Conservation (phyloP, 2,329 filamentous ascomycete species). For the Phyllachora maydis region DNA sequence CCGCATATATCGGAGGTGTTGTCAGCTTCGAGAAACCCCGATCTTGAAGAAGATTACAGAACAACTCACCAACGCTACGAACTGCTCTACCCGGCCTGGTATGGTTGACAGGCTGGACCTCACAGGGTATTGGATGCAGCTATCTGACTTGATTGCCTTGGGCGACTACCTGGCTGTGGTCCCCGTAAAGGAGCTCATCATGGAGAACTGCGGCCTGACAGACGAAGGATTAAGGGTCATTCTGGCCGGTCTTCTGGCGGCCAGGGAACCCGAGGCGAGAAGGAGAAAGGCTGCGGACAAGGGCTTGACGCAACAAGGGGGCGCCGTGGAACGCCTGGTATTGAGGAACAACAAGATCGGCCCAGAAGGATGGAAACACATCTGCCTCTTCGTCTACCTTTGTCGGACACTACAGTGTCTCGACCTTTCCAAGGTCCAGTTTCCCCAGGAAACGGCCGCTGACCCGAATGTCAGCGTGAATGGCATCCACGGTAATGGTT, state of each 20-base stretch:
- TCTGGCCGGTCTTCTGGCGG: conserved; percentile 66
- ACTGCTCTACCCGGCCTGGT: conserved; percentile 45
- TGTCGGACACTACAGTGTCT: conserved; percentile 70
- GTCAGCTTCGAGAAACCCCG: conserved; percentile 79
- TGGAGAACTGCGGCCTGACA: conserved; percentile 72
- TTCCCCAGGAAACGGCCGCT: conserved; percentile 26
- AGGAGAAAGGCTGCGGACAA: conserved; percentile 21
- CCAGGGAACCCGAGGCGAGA: conserved; percentile 42
- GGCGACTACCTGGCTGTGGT: conserved; percentile 91
- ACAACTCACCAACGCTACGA: conserved; percentile 56
- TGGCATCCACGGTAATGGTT: no score
- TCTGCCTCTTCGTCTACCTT: conserved; percentile 77
- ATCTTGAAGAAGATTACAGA: conserved; percentile 84
- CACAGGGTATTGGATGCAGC: conserved; percentile 63
- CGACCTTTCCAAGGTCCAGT: conserved; percentile 68
- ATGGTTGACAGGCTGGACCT: conserved; percentile 67
- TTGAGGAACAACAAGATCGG: conserved; percentile 87
- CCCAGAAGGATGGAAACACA: conserved; percentile 74
- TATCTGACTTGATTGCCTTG: conserved; percentile 68
- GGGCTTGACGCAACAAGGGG: conserved; percentile 29
- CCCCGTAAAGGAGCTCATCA: conserved; percentile 64
- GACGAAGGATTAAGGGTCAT: conserved; percentile 79
- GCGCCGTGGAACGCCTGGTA: conserved; percentile 69
- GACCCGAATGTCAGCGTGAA: conserved; percentile 1
- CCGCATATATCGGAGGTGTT: conserved; percentile 84